Percentiles rank a stretch among this genome's conserved stretches.
phyloP scores from a whole-genome alignment of 2,329 filamentous ascomycete genomes.

The Nectriaceae sp. region DNA sequence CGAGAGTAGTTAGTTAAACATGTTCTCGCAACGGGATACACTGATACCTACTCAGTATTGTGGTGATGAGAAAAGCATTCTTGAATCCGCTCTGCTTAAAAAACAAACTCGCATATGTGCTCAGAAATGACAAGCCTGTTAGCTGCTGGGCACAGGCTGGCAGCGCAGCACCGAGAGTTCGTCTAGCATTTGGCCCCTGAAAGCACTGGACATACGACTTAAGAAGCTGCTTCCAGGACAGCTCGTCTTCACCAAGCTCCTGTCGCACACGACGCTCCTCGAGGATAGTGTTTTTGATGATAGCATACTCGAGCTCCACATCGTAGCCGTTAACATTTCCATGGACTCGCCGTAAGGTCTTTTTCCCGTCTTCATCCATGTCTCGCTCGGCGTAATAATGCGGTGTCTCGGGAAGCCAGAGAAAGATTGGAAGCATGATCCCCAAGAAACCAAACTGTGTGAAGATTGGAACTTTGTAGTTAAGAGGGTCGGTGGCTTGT shows the following conservation, averaged over 20 bases:
- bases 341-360: constrained; percentile 8
- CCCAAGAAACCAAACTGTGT: constrained; percentile 14
- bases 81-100: constrained; percentile 13
- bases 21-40: too few relatives aligned
- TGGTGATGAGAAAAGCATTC: constrained; percentile 13
- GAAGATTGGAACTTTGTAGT: constrained; percentile 12
- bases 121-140: constrained; percentile 13
- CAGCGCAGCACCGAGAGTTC: constrained; percentile 13
- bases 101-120: constrained; percentile 12
- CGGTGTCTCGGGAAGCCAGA: constrained; percentile 15
- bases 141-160: constrained; percentile 16
- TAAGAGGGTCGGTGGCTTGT: constrained; percentile 6
- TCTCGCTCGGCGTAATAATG: constrained; percentile 11
- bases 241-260: not conserved
- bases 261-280: constrained; percentile 7
- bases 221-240: constrained; percentile 2
- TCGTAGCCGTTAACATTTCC: constrained; percentile 8
- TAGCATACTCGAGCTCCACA: constrained; percentile 9
- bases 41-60: constrained; percentile 6
- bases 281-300: constrained; percentile 14
- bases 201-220: constrained; percentile 13
- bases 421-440: constrained; percentile 14
- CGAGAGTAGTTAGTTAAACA: not conserved
- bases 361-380: constrained; percentile 6
- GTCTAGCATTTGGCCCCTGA: constrained; percentile 4